Conservation (phyloP, 371 early-diverging fungal species). For the Mortierella sp. region DNA sequence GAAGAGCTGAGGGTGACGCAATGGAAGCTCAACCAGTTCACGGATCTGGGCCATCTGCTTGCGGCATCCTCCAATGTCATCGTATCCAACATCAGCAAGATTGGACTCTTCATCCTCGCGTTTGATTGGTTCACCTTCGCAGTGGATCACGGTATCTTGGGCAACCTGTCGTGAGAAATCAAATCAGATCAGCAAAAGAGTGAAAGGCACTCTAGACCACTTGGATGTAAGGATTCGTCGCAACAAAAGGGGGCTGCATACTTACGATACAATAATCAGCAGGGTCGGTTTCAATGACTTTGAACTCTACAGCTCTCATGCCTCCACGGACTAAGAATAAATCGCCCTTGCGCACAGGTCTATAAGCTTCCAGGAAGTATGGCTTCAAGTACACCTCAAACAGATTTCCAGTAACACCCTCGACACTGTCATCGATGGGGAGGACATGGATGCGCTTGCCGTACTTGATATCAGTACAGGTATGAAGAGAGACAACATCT, state of each 20-base stretch:
- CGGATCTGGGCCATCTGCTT: conserved; percentile 99
- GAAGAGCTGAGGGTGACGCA: conserved; percentile 99
- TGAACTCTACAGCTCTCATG: conserved; percentile 99
- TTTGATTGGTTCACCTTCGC: conserved; percentile 98
- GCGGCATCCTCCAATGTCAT: conserved; percentile 99
- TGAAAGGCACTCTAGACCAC: too few species aligned
- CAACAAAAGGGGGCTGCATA: too few species aligned
- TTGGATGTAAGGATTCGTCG: too few species aligned
- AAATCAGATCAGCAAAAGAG: too few species aligned
- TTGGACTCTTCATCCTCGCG: conserved; percentile 98
- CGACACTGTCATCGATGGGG: conserved; percentile 99
- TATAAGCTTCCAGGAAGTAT: conserved; percentile 97
- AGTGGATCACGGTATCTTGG: conserved; percentile 98
- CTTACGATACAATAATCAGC: conserved; percentile 96
- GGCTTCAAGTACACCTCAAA: conserved; percentile 98
- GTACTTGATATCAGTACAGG: conserved; percentile 96
- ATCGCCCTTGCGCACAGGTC: conserved; percentile 97
- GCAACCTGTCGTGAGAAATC: too few species aligned
- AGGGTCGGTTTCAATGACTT: conserved; percentile 98
- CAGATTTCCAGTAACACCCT: conserved; percentile 97
- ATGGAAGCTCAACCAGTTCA: conserved; percentile 98
- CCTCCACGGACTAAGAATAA: conserved; percentile 96
- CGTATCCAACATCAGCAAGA: conserved; percentile 97
- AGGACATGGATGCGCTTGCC: conserved; percentile 96
- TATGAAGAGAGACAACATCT: conserved; percentile 98